phyloP scores from a whole-genome alignment of 1,284 basidiomycete genomes.

The Somion occarium region DNA sequence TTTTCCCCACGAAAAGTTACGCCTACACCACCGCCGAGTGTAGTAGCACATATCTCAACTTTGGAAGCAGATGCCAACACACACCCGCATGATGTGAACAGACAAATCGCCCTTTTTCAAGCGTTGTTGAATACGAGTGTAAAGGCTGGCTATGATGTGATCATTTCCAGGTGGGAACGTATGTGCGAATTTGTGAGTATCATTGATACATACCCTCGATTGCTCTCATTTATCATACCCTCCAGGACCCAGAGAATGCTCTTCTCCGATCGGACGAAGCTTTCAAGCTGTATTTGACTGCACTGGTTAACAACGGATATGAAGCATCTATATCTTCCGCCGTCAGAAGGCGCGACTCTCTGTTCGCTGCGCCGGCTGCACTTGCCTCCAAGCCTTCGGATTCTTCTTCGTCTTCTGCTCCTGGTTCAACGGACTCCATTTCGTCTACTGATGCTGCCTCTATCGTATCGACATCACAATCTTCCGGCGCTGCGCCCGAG shows the following conservation, averaged over 20 bases:
- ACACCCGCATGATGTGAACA: conserved; percentile 58
- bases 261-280: conserved; percentile 63
- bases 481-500: conserved; percentile 8
- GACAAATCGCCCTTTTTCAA: conserved; percentile 66
- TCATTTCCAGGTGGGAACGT: conserved; percentile 76
- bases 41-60: conserved; percentile 62
- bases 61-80: conserved; percentile 74
- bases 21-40: conserved; percentile 53
- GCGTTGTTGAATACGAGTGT: conserved; percentile 60
- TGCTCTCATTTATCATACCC: conserved; percentile 5
- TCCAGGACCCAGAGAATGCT: conserved; percentile 60
- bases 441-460: conserved; percentile 12
- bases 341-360: conserved; percentile 59
- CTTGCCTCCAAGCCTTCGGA: conserved; percentile 15
- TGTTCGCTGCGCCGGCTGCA: conserved; percentile 37
- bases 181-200: conserved; percentile 73
- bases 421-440: conserved; percentile 15
- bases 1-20: conserved; percentile 45
- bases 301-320: conserved; percentile 58
- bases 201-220: conserved; percentile 4
- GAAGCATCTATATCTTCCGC: conserved; percentile 57
- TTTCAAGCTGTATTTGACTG: conserved; percentile 67
- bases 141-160: conserved; percentile 62
- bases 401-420: conserved; percentile 17
- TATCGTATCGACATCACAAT: no score